Percentiles rank a stretch among this genome's conserved stretches.
Evolutionary conservation across 2,329 filamentous ascomycete species (phyloP).

Genomic region (Colletotrichum caudatum): DNA sequence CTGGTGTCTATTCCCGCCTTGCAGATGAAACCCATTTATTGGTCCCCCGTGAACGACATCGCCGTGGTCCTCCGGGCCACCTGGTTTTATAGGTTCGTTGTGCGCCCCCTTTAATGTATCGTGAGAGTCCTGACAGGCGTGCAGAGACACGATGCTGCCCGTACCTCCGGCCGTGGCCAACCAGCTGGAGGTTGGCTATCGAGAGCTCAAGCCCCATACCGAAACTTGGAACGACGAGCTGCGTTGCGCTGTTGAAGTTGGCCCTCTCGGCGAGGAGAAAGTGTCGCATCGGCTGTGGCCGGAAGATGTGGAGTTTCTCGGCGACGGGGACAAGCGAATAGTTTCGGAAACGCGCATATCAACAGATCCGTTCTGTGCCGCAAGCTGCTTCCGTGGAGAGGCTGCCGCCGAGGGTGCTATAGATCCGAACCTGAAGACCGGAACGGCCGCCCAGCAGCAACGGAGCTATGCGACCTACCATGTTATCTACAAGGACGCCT

Average conservation of each 20-base stretch:
- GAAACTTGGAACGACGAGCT: constrained; percentile 94
- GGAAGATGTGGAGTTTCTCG: constrained; percentile 56
- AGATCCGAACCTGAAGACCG: constrained; percentile 50
- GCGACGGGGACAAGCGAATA: constrained; percentile 49
- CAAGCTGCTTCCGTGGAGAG: constrained; percentile 70
- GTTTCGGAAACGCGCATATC: constrained; percentile 53
- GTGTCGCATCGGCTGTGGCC: constrained; percentile 88
- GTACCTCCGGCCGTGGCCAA: constrained; percentile 89
- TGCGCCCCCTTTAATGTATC: constrained; percentile 4
- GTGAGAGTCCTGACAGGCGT: constrained; percentile 16
- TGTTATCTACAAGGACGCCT: constrained; percentile 85
- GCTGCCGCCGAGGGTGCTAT: constrained; percentile 67
- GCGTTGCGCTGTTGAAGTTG: constrained; percentile 89
- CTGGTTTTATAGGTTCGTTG: constrained; percentile 86
- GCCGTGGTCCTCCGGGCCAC: constrained; percentile 86
- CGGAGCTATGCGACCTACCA: constrained; percentile 79
- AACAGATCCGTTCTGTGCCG: constrained; percentile 69
- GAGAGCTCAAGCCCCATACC: constrained; percentile 87
- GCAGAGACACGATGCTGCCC: constrained; percentile 86
- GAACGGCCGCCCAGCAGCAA: constrained; percentile 56
- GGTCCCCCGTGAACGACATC: constrained; percentile 93
- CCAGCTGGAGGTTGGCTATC: constrained; percentile 90
- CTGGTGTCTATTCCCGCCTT: constrained; percentile 85
- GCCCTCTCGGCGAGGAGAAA: constrained; percentile 90
- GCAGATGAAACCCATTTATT: constrained; percentile 97